phyloP scores from a whole-genome alignment of 1,284 basidiomycete species.

The Dichomitus squalens region DNA sequence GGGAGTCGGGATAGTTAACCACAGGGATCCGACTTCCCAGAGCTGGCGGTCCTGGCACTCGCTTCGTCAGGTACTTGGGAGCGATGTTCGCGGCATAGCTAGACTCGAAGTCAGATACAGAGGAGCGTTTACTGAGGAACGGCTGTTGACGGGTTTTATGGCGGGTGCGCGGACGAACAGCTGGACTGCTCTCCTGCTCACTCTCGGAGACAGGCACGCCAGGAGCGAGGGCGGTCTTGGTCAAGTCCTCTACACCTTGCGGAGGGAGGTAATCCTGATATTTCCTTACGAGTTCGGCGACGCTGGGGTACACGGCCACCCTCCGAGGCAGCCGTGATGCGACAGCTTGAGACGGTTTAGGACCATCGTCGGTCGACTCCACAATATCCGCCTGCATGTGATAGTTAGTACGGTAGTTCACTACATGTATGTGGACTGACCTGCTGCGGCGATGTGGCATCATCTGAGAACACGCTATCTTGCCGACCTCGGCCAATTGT shows the following conservation, averaged over 20 bases:
- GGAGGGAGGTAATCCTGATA: constrained; percentile 79
- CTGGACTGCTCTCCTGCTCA: constrained; percentile 60
- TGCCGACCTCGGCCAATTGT: constrained; percentile 79
- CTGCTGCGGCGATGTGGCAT: constrained; percentile 24
- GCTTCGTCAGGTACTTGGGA: constrained; percentile 62
- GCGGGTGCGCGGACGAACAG: constrained; percentile 31
- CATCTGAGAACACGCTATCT: constrained; percentile 34
- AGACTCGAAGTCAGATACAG: constrained; percentile 84
- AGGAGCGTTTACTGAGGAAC: constrained; percentile 53
- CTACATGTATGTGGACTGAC: constrained; percentile 24
- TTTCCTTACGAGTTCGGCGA: constrained; percentile 84
- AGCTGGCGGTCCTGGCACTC: constrained; percentile 38
- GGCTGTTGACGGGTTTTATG: constrained; percentile 49
- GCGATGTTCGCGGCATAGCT: constrained; percentile 89
- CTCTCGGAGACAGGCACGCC: constrained; percentile 64
- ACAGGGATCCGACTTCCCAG: constrained; percentile 51
- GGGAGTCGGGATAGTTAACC: constrained; percentile 53
- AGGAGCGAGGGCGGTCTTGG: constrained; percentile 67
- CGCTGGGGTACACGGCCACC: constrained; percentile 57
- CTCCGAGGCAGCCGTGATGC: constrained; percentile 75
- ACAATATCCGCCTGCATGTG: background rate
- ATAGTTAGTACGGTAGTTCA: background rate
- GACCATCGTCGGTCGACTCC: constrained; percentile 1
- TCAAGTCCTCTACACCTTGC: constrained; percentile 69
- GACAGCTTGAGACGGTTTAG: constrained; percentile 16